A percentile compares a stretch with the other conserved stretches of the same genome.
phyloP scores from a whole-genome alignment of 345 rosid species.

The Noccaea bulbosa region DNA sequence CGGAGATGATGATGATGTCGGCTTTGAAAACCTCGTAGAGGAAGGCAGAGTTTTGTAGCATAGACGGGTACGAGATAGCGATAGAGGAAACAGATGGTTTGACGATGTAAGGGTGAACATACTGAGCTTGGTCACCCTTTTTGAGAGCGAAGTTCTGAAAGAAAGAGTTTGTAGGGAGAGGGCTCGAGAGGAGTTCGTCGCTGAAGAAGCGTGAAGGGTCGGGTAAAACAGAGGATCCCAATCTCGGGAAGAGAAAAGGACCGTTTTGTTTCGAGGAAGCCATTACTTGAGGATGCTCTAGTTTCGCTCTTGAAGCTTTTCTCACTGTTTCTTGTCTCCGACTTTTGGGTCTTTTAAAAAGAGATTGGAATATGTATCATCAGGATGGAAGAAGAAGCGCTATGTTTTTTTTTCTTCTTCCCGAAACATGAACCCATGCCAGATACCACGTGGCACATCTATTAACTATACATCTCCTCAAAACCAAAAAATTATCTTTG shows the following conservation, averaged over 20 bases:
- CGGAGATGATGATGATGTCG: conserved; percentile 72
- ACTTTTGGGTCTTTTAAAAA: neutral
- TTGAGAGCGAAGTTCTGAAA: conserved; percentile 88
- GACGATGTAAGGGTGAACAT: conserved; percentile 87
- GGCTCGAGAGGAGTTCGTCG: conserved; percentile 61
- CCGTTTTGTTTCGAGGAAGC: conserved; percentile 22
- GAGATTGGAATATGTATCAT: neutral
- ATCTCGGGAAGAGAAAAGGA: conserved; percentile 68
- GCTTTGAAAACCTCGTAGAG: conserved; percentile 57
- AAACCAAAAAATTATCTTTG: too few relatives aligned
- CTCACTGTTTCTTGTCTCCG: neutral
- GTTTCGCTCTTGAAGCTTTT: neutral
- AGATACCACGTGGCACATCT: conserved; percentile 1
- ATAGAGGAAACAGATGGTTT: conserved; percentile 65
- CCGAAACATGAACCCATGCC: neutral
- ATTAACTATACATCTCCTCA: too few relatives aligned
- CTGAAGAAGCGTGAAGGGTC: conserved; percentile 80
- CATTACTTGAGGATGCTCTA: conserved; percentile 27
- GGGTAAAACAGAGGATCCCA: conserved; percentile 64
- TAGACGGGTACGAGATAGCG: conserved; percentile 74
- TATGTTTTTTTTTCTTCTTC: neutral
- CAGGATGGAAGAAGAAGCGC: conserved; percentile 6
- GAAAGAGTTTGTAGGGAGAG: conserved; percentile 85
- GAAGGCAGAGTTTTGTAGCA: conserved; percentile 58
- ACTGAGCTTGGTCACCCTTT: conserved; percentile 79